Evolutionary conservation across 768 basidiomycete species (phyloP).

Genomic region (Termitomyces sp.): DNA sequence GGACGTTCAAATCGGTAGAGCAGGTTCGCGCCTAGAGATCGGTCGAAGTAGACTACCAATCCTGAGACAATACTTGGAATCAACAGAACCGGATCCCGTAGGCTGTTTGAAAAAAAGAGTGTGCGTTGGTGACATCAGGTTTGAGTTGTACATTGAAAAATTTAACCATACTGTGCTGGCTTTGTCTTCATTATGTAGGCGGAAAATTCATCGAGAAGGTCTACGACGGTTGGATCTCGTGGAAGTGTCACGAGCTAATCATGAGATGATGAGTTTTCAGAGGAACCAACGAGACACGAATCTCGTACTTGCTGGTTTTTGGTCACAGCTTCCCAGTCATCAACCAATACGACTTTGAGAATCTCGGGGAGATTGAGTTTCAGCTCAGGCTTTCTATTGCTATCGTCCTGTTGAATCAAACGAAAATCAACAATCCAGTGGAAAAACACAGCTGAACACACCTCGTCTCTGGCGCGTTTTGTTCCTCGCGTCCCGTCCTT

Average conservation of each 20-base stretch:
- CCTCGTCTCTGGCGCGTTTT: conserved; percentile 73
- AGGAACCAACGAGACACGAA: neutral
- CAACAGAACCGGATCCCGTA: conserved; percentile 65
- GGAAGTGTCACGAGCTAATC: conserved; percentile 79
- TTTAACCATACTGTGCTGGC: conserved; percentile 38
- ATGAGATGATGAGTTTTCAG: neutral
- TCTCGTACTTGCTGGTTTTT: conserved; percentile 80
- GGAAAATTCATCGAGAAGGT: conserved; percentile 75
- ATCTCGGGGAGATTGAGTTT: conserved; percentile 85
- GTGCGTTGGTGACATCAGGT: neutral
- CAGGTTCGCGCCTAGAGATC: conserved; percentile 82
- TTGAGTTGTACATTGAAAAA: neutral
- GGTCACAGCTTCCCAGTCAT: conserved; percentile 97
- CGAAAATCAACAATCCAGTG: too few species aligned
- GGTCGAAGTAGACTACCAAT: conserved; percentile 89
- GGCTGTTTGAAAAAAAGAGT: conserved; percentile 28
- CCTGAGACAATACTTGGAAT: conserved; percentile 82
- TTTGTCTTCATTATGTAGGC: conserved; percentile 49
- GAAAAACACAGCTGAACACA: conserved; percentile 22
- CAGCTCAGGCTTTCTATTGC: conserved; percentile 78
- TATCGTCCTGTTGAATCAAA: conserved; percentile 54
- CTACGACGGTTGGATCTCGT: conserved; percentile 69
- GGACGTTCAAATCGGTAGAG: conserved; percentile 94
- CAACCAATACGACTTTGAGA: conserved; percentile 86
- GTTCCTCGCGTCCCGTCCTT: conserved; percentile 65